A percentile compares a stretch with the other conserved stretches of the same genome.
phyloP scores from a whole-genome alignment of 352 stramenopile genomes.

The Phytopythium delawarense region DNA sequence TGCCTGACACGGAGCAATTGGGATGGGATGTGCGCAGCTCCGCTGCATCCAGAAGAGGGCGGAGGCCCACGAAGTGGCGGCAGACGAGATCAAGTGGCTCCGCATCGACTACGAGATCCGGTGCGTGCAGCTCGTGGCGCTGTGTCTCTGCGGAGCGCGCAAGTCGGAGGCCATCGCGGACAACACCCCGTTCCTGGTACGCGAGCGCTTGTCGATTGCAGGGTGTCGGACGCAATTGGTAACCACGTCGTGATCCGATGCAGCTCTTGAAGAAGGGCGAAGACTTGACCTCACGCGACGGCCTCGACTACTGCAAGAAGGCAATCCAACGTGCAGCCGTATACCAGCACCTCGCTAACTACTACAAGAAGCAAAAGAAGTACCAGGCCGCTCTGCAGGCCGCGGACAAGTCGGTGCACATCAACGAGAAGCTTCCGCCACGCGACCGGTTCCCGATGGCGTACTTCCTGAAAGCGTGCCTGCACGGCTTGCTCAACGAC shows the following conservation, averaged over 20 bases:
- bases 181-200: conserved; percentile 65
- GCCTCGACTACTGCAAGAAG: conserved; percentile 65
- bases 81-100: conserved; percentile 61
- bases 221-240: not conserved
- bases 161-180: conserved; percentile 35
- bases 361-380: conserved; percentile 81
- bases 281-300: conserved; percentile 48
- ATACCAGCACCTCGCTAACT: conserved; percentile 58
- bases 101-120: conserved; percentile 74
- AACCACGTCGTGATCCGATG: not conserved
- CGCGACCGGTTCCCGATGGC: conserved; percentile 54
- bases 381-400: conserved; percentile 57
- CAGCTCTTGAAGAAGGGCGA: conserved; percentile 67
- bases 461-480: conserved; percentile 55
- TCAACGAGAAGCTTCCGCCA: conserved; percentile 51
- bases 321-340: conserved; percentile 50
- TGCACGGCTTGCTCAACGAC: conserved; percentile 53
- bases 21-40: conserved; percentile 20
- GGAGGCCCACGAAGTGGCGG: conserved; percentile 36
- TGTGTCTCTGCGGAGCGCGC: conserved; percentile 60
- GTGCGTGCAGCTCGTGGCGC: conserved; percentile 62
- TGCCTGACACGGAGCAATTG: not conserved
- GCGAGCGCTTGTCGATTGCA: not conserved
- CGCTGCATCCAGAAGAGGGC: conserved; percentile 63
- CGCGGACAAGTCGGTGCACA: conserved; percentile 49